Percentiles rank a stretch among this genome's conserved stretches.
phyloP scores from a whole-genome alignment of 2,329 filamentous ascomycete genomes.

The Aspergillaceae sp. region DNA sequence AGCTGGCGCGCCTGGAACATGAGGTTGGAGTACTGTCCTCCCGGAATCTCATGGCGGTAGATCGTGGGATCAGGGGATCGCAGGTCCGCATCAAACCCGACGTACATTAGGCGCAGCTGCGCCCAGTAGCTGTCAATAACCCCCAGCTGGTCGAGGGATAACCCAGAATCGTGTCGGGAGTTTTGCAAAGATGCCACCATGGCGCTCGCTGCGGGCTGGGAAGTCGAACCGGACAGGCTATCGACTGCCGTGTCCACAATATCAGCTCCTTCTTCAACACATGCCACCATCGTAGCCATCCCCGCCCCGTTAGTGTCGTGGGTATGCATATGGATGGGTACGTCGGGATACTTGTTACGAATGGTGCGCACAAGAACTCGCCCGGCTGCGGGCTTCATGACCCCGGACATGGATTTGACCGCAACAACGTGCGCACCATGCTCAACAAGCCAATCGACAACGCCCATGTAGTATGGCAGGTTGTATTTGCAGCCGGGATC shows the following conservation, averaged over 20 bases:
- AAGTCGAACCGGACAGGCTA: constrained; percentile 96
- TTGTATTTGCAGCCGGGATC: constrained; percentile 99
- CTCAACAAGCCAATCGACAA: constrained; percentile 82
- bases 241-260: constrained; percentile 93
- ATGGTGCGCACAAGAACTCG: constrained; percentile 77
- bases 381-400: constrained; percentile 89
- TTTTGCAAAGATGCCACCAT: constrained; percentile 89
- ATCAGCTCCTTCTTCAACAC: constrained; percentile 86
- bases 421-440: constrained; percentile 85
- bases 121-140: constrained; percentile 94
- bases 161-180: constrained; percentile 65
- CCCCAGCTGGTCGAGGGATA: constrained; percentile 74
- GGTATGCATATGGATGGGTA: constrained; percentile 96
- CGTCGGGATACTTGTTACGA: constrained; percentile 89
- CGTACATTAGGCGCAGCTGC: constrained; percentile 91
- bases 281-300: constrained; percentile 96
- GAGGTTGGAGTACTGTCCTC: constrained; percentile 96
- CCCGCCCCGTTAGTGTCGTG: constrained; percentile 98
- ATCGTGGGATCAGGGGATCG: constrained; percentile 92
- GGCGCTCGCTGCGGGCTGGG: constrained; percentile 93
- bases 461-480: constrained; percentile 77
- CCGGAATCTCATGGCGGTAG: constrained; percentile 98
- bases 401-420: constrained; percentile 97
- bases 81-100: constrained; percentile 92
- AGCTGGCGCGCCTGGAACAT: constrained; percentile 98